Evolutionary conservation across 768 basidiomycete species (phyloP), one percentile per base, ranked within the genome.

Genomic region (Trametes gibbosa): DNA sequence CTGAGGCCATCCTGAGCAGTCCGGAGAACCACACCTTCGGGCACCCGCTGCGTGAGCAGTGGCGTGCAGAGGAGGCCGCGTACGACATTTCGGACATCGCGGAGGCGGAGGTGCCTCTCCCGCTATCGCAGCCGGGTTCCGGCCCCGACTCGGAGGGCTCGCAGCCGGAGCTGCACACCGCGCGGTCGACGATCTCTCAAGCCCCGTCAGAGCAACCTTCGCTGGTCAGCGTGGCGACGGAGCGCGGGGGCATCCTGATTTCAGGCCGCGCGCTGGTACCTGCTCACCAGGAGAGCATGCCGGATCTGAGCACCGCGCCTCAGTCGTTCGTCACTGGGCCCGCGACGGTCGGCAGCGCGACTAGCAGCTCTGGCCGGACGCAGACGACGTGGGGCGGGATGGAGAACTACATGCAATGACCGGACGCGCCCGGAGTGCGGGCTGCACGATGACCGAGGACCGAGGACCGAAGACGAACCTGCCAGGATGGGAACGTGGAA

Each of bases 21-120:
- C 76, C 78, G 0, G 87, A 89, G 66, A 89, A 89, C 68, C 79
- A 89, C 69, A 91, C 89, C 9, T 92, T 91, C 72, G 90, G 90
- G 13, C 79, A 84, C 40, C 78, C 78, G 0, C 72, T 85, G 69
- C 68, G 78, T 54, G 69, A 79, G 69, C 66, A 74, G 51, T 70
- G 74, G 66, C 73, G 69, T 14, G 75, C 62, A 39, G 69, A 53
- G 29, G 64, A 66, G 29, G 62, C 56, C 19, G 59, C 51, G 27
- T 65, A 62, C 4, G 65, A 64, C 24, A 53, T 63, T 0, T 56
- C 63, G 19, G 61, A 68, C 53, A 55, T 65, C 6, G 58, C 65
- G 0, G 69, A 64, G 52, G 43, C 61, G 37, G 65, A 65, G 2
- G 29, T 62, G 16, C 60, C 59, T 19, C 53, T 64, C n/a, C 66